A percentile compares a stretch with the other conserved stretches of the same genome.
phyloP scores from a whole-genome alignment of 177 flowering plant genomes.

The Vitis hybrid region DNA sequence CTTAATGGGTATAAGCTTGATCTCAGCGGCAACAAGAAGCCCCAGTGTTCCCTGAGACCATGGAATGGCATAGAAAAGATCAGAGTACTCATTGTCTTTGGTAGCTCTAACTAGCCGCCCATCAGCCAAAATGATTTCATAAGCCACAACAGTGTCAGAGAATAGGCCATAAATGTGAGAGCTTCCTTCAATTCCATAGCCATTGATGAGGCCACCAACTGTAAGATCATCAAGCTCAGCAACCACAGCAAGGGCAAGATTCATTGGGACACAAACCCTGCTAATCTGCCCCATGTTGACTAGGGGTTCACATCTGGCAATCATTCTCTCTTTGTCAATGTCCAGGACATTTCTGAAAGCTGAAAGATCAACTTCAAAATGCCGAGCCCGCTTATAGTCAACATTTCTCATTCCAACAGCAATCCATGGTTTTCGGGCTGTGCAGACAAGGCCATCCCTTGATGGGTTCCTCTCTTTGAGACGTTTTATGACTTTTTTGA shows the following conservation, averaged over 20 bases:
- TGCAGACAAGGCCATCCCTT: constrained; percentile 97
- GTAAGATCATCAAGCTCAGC: constrained; percentile 99
- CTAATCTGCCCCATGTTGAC: constrained; percentile 98
- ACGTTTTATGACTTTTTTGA: constrained; percentile 81
- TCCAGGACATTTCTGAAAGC: constrained; percentile 81
- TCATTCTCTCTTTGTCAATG: constrained; percentile 78
- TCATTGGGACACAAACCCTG: constrained; percentile 92
- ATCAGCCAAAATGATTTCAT: constrained; percentile 89
- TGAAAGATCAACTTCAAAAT: constrained; percentile 96
- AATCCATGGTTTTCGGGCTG: constrained; percentile 98
- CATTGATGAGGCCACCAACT: constrained; percentile 98
- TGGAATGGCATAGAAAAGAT: constrained; percentile 91
- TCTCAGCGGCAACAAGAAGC: constrained; percentile 92
- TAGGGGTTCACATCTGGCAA: constrained; percentile 91
- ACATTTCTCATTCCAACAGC: constrained; percentile 99
- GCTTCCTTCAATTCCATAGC: constrained; percentile 99
- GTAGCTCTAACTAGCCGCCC: constrained; percentile 89
- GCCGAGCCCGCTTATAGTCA: constrained; percentile 94
- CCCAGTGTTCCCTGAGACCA: constrained; percentile 99
- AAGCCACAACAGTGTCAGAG: constrained; percentile 95
- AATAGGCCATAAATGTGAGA: constrained; percentile 94
- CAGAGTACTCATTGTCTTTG: constrained; percentile 85
- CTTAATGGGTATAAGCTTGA: constrained; percentile 86
- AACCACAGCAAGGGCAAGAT: constrained; percentile 92
- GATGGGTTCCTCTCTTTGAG: constrained; percentile 84